Evolutionary conservation across 495 filamentous ascomycete genomes (phyloP), one percentile per base, ranked within the genome.

Genomic region (Penicillium arizonense): DNA sequence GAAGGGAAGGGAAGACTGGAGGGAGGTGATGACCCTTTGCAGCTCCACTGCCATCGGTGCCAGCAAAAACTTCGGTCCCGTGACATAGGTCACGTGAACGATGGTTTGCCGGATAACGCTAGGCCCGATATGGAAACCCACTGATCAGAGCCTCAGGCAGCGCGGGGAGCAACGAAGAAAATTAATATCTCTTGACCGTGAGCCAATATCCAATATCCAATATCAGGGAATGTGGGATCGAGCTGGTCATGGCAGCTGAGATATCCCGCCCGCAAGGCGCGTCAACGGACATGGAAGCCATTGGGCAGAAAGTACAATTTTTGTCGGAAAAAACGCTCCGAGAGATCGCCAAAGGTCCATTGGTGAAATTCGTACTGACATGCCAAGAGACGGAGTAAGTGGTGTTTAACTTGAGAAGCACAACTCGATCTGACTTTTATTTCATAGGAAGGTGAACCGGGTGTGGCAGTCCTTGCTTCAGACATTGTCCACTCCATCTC

Each of bases 51-150:
- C 41, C 32, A 52, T 50, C 62, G 60, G 56, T 50, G 47, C 61
- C 57, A 68, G 66, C 67, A 74, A 76, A 74, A 76, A 74, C 66
- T 74, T 71, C 68, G 67, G 58, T 68, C 71, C 68, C 70, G 70
- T 73, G 72, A 72, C 61, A 51, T 33, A 7, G 38, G 26, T 45
- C 32, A 2, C 7, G 3, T 58, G 72, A 64, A 68, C 28, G 18
- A 65, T 53, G 13, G 44, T 63, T 63, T 26, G 0, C 0, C 70
- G 67, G 70, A 24, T 0, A 3, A 18, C 33, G 44, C 70, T 71
- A 71, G 48, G 18, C 66, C 59, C 0, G 14, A 62, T 64, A 28
- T 13, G 63, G 61, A 14, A 58, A 20, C 46, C 58, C 62, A 57
- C 65, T 53, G 59, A 63, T 61, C 20, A 5, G 4, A 40, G 59